phyloP scores from a whole-genome alignment of 2,329 filamentous ascomycete species.

The Ophiostoma ulmi region DNA sequence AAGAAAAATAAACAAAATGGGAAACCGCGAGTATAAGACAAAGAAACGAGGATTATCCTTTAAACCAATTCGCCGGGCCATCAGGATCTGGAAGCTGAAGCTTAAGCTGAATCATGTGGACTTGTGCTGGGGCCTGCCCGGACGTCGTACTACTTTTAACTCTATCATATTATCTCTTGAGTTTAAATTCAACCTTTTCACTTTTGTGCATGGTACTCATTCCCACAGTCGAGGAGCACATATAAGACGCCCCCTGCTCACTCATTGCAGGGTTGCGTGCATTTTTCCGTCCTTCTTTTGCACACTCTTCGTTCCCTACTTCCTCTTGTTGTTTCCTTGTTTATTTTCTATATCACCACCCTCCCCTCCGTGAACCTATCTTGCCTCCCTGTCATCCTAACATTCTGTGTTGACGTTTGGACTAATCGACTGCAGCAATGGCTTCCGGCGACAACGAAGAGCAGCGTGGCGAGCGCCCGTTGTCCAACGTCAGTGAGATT shows the following conservation, averaged over 20 bases:
- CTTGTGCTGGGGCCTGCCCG: background rate
- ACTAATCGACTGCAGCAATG: conserved; percentile 34
- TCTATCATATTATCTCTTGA: background rate
- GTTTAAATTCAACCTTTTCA: background rate
- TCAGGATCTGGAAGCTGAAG: background rate
- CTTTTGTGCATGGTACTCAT: background rate
- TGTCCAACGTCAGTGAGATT: background rate
- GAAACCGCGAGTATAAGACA: background rate
- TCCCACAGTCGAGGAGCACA: background rate
- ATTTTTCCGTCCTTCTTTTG: background rate
- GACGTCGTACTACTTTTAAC: background rate
- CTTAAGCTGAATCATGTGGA: background rate
- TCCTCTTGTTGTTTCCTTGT: background rate
- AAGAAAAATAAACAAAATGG: background rate
- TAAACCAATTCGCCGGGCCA: background rate
- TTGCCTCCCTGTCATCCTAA: background rate
- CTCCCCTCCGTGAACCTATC: conserved; percentile 7
- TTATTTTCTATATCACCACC: background rate
- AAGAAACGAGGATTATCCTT: background rate
- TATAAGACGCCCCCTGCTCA: background rate
- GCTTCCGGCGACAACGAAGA: conserved; percentile 30
- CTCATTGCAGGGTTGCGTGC: background rate
- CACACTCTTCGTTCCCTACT: background rate
- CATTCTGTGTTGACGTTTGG: background rate
- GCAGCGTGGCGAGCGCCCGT: conserved; percentile 29